Evolutionary conservation across 2,329 filamentous ascomycete genomes (phyloP).

Genomic region (Pestalotiopsis sp.): DNA sequence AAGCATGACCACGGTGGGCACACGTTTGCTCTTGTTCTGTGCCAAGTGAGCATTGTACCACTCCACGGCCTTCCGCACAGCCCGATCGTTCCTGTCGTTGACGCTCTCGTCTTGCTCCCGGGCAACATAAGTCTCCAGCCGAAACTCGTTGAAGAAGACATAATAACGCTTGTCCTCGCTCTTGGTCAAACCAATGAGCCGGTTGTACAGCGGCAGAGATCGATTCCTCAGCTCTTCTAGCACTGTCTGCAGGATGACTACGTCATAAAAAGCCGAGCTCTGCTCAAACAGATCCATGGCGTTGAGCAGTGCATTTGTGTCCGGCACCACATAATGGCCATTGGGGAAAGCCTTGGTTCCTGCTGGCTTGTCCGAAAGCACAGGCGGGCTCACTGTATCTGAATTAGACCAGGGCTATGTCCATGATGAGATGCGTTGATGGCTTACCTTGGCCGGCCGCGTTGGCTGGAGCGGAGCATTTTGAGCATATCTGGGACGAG

Average conservation of each 20-base stretch:
- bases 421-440: neutral
- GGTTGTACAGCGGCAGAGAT: conserved; percentile 92
- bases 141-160: conserved; percentile 98
- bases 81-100: conserved; percentile 95
- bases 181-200: conserved; percentile 85
- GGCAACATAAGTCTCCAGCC: conserved; percentile 83
- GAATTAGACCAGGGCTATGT: conserved; percentile 14
- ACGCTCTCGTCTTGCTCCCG: conserved; percentile 80
- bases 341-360: conserved; percentile 80
- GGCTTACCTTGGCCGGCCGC: conserved; percentile 73
- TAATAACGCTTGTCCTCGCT: conserved; percentile 98
- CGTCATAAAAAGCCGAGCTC: conserved; percentile 88
- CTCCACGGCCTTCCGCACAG: conserved; percentile 79
- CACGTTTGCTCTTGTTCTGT: conserved; percentile 58
- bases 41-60: conserved; percentile 89
- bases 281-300: conserved; percentile 98
- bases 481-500: conserved; percentile 84
- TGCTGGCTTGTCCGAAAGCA: conserved; percentile 86
- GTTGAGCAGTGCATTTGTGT: conserved; percentile 93
- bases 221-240: conserved; percentile 94
- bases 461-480: conserved; percentile 79
- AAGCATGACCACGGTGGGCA: conserved; percentile 86
- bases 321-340: conserved; percentile 92
- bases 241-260: conserved; percentile 94
- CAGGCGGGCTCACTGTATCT: conserved; percentile 70